phyloP scores from a whole-genome alignment of 768 basidiomycete genomes.

The Gloeophyllum trabeum region DNA sequence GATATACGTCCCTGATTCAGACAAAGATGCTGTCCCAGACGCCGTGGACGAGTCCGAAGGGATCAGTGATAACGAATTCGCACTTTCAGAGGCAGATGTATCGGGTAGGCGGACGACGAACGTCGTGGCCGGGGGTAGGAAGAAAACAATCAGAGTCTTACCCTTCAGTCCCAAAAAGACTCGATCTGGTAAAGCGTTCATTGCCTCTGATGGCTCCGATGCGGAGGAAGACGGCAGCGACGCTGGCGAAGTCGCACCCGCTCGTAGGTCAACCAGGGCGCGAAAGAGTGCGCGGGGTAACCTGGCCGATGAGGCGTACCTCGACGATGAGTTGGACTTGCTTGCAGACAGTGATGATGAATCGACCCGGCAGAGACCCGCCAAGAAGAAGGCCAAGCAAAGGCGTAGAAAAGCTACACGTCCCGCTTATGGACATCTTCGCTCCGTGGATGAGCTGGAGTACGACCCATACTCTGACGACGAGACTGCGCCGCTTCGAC shows the following conservation, averaged over 20 bases:
- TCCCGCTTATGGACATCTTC: conserved; percentile 40
- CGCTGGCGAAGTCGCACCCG: conserved; percentile 11
- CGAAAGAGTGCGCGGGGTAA: conserved; percentile 26
- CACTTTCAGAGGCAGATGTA: conserved; percentile 6
- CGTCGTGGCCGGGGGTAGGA: conserved; percentile 6
- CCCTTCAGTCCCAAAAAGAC: conserved; percentile 65
- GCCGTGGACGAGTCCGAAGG: conserved; percentile 21
- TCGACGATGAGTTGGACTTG: conserved; percentile 17
- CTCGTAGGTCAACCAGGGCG: conserved; percentile 39
- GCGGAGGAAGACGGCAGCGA: conserved; percentile 23
- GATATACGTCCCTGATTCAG: too few relatives aligned
- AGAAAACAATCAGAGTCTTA: conserved; percentile 21
- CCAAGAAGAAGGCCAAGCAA: not conserved
- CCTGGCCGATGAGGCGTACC: conserved; percentile 15
- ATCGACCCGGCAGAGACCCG: not conserved
- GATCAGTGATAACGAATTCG: conserved; percentile 9
- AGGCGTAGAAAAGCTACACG: conserved; percentile 15
- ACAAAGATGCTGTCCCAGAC: conserved; percentile 18
- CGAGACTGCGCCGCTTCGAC: conserved; percentile 39
- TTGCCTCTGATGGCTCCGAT: conserved; percentile 23
- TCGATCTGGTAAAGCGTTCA: conserved; percentile 23
- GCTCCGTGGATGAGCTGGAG: conserved; percentile 27
- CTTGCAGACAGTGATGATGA: conserved; percentile 22
- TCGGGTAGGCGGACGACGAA: conserved; percentile 4
- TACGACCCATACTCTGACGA: conserved; percentile 40